phyloP scores from a whole-genome alignment of 495 filamentous ascomycete species.

The Jackrogersella minutella region DNA sequence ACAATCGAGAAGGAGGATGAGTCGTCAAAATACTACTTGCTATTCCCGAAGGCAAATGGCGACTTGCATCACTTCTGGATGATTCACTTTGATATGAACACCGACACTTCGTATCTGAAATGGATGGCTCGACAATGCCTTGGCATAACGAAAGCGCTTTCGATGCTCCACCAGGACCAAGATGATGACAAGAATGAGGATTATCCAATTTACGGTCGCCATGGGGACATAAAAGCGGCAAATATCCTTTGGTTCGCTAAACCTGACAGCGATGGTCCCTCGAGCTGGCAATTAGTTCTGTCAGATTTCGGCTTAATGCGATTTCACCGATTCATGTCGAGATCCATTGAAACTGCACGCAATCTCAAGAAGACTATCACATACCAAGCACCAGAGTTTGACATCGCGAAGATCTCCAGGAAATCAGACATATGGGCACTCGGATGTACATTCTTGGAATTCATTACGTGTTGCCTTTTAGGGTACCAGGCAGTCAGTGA shows the following conservation, averaged over 20 bases:
- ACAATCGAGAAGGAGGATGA: conserved; percentile 18
- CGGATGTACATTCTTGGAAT: conserved; percentile 28
- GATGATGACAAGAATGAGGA: neutral
- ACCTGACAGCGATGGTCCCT: neutral
- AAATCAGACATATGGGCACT: conserved; percentile 34
- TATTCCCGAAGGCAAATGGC: conserved; percentile 30
- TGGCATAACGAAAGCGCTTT: conserved; percentile 15
- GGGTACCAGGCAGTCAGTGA: conserved; percentile 9
- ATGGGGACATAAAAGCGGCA: conserved; percentile 27
- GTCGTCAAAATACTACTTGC: conserved; percentile 5
- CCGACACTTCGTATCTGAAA: neutral
- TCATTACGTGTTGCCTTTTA: conserved; percentile 10
- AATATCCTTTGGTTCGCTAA: conserved; percentile 33
- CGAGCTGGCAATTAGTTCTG: conserved; percentile 14
- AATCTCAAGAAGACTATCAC: conserved; percentile 18
- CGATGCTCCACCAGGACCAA: conserved; percentile 18
- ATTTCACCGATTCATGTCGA: conserved; percentile 20
- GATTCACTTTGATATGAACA: neutral
- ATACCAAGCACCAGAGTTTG: conserved; percentile 30
- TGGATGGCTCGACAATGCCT: conserved; percentile 29
- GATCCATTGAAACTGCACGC: conserved; percentile 10
- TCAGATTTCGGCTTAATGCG: conserved; percentile 22
- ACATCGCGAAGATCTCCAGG: conserved; percentile 19
- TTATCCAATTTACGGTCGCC: conserved; percentile 23
- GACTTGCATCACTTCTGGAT: conserved; percentile 16